Base-by-base conservation (phyloP, 1,284 basidiomycete species). In the Microbotryum intermedium region DNA sequence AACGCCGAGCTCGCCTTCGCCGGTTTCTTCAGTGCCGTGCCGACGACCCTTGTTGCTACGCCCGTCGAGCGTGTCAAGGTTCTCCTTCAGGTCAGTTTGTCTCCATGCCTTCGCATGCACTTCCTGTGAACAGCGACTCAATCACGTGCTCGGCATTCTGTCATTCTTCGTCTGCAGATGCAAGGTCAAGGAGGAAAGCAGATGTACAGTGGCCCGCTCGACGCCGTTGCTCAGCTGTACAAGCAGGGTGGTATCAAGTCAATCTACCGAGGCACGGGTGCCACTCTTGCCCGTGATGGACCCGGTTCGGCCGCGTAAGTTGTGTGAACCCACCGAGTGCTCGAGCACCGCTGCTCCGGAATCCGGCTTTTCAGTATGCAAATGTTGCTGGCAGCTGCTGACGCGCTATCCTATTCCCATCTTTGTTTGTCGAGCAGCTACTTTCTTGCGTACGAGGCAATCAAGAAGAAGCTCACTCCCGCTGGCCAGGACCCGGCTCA, bases 51-150 rank as follows among this genome's bases (percentile, higher is more conserved):
- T 21, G 81, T 97, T 42, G 92, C 92, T 34, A 93, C 89, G 9
- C 95, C 95, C 2, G 91, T 97, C 4, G 95, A 99, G 76, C 83
- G 95, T 59, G 91, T 97, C 64, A 99, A 99, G 77, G 95, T 99
- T 16, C 78, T 99, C 49, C 79, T 98, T 46, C 92, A 97, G 79
- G 87, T 87, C 67, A 62, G 78, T 71, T 47, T 16, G 42, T n/a
- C 21, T 48, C 25, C 53, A 5, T 10, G 34, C 13, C 34, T 6
- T 3, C 4, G 34, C 16, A 13, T 13, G 34, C 34, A 64, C 34
- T 34, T 34, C 16, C 34, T 34, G 16, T 34, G 34, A 3, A 13
- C 34, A 13, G 11, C 16, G 11, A 13, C 9, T 34, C 34, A 34
- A 9, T 34, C 20, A 20, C 25, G 21, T 8, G 21, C n/a, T 39